Conservation (phyloP, 495 filamentous ascomycete genomes). For the Penicillium mononematosum region DNA sequence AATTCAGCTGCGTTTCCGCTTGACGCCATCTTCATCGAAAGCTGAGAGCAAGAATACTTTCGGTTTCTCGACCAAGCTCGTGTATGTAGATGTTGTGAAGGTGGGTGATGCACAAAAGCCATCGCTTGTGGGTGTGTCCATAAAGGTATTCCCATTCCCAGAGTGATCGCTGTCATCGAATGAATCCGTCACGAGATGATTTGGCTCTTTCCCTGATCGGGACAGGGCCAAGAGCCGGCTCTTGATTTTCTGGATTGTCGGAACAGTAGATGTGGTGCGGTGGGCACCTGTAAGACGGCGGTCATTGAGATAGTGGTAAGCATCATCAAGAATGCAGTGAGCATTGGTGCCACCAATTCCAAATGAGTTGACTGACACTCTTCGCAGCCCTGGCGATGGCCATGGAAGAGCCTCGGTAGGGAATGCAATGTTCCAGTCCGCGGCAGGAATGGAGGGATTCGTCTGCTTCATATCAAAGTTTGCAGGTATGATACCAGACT, state of each 20-base stretch:
- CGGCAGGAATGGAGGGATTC: constrained; percentile 31
- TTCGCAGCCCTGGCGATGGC: constrained; percentile 35
- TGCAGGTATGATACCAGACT: constrained; percentile 41
- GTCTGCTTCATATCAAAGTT: constrained; percentile 34
- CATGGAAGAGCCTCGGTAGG: constrained; percentile 17
- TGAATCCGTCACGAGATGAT: constrained; percentile 6
- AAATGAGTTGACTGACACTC: constrained; percentile 56
- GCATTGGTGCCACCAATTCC: constrained; percentile 66
- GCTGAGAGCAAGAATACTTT: constrained; percentile 29
- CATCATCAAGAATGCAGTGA: constrained; percentile 58
- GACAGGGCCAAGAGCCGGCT: not conserved
- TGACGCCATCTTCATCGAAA: constrained; percentile 34
- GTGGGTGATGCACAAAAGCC: constrained; percentile 7
- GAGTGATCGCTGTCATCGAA: constrained; percentile 15
- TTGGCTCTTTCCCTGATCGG: not conserved
- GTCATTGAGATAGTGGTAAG: constrained; percentile 22
- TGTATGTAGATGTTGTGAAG: not conserved
- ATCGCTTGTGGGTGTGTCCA: constrained; percentile 19
- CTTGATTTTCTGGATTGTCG: not conserved
- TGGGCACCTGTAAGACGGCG: constrained; percentile 13
- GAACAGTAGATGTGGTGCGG: constrained; percentile 10
- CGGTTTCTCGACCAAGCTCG: constrained; percentile 14
- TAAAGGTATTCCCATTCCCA: not conserved
- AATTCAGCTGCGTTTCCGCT: constrained; percentile 26
- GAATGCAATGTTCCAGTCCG: constrained; percentile 21